Base-by-base conservation (phyloP, 129 eudicot genomes). In the Silybum marianum region DNA sequence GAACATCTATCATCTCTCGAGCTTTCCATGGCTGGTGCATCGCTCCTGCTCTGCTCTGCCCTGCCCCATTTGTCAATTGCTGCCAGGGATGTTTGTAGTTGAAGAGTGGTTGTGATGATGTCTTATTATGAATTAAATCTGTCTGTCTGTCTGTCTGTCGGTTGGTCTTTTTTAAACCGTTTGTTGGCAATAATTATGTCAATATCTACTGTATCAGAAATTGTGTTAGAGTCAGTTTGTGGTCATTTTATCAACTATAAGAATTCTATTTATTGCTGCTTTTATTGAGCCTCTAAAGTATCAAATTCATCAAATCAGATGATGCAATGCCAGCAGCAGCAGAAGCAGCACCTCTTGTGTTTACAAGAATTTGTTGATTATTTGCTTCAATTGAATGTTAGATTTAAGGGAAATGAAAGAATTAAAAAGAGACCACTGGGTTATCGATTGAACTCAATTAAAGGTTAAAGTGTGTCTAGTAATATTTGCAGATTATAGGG, bases 41-140 rank as follows among this genome's bases (percentile, higher is more conserved):
- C n/a, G 18, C 25, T 58, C 66, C n/a, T n/a, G 65, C 22, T 54
- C 68, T 9, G 76, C 21, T 19, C 63, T 40, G 48, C 46, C 69
- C 81, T 78, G 71, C 48, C 30, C 78, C 80, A 14, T 79, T 25
- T 82, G 87, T 78, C 79, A 3, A 72, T 74, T 81, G 83, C 72
- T 81, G 84, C 82, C 77, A 77, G 85, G 84, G 84, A 77, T 82
- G 84, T 80, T 90, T 84, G 86, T 82, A 90, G 91, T 80, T 86
- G 84, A 85, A 82, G 90, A 84, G 90, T 90, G 91, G 86, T 83
- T 76, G 86, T 86, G 87, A 79, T 84, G 84, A 79, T 84, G 84
- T 79, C 73, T 86, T 86, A 69, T 69, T 78, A 83, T 83, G 83
- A 83, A 74, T 74, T 69, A 69, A 80, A 70, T 58, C 65, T 12